Evolutionary conservation across 2,329 filamentous ascomycete species (phyloP), one percentile per base, ranked within the genome.

Genomic region (Cyphellophora attinorum): DNA sequence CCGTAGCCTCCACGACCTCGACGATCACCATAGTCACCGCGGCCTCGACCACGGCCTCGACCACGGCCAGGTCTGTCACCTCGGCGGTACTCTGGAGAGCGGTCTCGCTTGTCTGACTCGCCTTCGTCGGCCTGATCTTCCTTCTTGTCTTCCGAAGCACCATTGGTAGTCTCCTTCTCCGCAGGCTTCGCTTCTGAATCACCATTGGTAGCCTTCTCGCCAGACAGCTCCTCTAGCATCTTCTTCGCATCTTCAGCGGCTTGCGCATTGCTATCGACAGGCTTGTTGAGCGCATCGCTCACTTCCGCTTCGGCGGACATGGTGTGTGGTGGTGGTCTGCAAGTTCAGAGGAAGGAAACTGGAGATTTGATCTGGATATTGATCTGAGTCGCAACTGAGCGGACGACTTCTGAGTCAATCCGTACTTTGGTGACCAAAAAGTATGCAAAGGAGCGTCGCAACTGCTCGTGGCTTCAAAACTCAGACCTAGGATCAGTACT

Each of bases 161-260:
- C 40, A 11, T 50, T 48, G 16, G 39, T 41, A 8, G 44, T 42
- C 12, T 43, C 39, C 5, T 28, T 39, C 28, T 48, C 41, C 40
- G 2, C 57, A 11, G 56, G 58, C 44, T 61, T 51, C 39, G 55
- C 46, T 19, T 59, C 56, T 13, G 60, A 48, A 44, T 58, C 54
- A 12, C 34, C 29, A 8, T 35, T 41, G 27, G 23, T 30, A 6
- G 31, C 28, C 5, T 42, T 33, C 19, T 59, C 57, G 19, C 47
- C 56, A 52, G 65, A 60, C 46, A 65, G 49, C 49, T 66, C 61
- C 13, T 60, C 60, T 28, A 65, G 54, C 34, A 65, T 53, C 38
- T 60, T 56, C 50, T 64, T 54, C 11, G 64, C 61, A 50, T 66
- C 62, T 51, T 63, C 56, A 40, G 61, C 59, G n/a, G 62, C 59